Evolutionary conservation across 1,139 yeast species (phyloP).

Genomic region (Candida dubliniensis): DNA sequence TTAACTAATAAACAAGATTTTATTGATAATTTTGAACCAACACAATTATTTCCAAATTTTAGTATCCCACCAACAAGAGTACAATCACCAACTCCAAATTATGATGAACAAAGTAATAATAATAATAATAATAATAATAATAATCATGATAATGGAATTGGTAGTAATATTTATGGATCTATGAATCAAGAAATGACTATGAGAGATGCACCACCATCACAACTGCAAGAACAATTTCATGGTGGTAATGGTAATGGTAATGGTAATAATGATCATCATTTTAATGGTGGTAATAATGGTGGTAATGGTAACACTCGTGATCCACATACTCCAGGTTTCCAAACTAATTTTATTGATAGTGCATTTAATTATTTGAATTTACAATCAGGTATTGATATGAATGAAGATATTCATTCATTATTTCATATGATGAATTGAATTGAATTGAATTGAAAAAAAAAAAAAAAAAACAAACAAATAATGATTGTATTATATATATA

Average conservation of each 20-base stretch:
- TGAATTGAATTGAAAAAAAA: conserved; percentile 10
- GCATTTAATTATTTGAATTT: conserved; percentile 47
- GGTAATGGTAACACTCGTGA: conserved; percentile 10
- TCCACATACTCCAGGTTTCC: conserved; percentile 34
- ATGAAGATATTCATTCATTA: conserved; percentile 36
- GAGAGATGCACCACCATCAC: background rate
- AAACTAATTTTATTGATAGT: conserved; percentile 46
- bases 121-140: too few species aligned
- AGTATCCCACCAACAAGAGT: conserved; percentile 42
- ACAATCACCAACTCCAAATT: conserved; percentile 30
- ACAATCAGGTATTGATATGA: conserved; percentile 40
- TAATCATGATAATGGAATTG: conserved; percentile 10
- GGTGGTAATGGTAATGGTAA: background rate
- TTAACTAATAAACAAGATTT: conserved; percentile 42
- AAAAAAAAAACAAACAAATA: background rate
- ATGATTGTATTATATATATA: conserved; percentile 1
- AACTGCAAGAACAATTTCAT: conserved; percentile 3
- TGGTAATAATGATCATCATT: conserved; percentile 5
- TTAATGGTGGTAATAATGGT: conserved; percentile 9
- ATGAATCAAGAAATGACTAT: conserved; percentile 3
- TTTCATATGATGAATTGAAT: conserved; percentile 25
- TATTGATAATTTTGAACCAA: conserved; percentile 49
- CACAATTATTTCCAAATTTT: conserved; percentile 47
- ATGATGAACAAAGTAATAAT: conserved; percentile 8
- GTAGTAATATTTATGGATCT: conserved; percentile 18